These are phyloP conservation scores for Neonothopanus nambi DNA, from an alignment of 1,284 basidiomycete species.

Conservation along the genomic window DNA sequence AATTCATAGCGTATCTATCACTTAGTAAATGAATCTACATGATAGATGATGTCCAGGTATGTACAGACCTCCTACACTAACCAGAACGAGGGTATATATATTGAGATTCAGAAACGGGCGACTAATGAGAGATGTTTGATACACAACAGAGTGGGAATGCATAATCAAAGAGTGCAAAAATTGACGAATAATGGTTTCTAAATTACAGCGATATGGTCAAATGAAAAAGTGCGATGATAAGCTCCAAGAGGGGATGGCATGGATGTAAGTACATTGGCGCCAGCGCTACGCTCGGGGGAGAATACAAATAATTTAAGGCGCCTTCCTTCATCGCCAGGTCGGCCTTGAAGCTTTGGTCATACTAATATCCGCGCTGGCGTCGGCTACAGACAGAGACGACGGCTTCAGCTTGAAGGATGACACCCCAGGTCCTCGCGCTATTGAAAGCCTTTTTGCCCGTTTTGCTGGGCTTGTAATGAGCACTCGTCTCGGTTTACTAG, in stretches of 20 bases:
- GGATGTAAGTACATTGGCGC: background rate
- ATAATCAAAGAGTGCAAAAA: background rate
- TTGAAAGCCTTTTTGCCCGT: constrained; percentile 60
- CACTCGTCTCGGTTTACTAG: constrained; percentile 38
- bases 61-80: too few species aligned
- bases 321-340: constrained; percentile 48
- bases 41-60: too few species aligned
- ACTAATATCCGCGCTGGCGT: constrained; percentile 53
- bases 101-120: too few species aligned
- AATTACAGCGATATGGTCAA: background rate
- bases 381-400: constrained; percentile 40
- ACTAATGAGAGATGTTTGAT: too few species aligned
- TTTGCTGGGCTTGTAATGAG: constrained; percentile 60
- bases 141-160: background rate
- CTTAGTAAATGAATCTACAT: too few species aligned
- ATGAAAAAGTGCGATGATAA: background rate
- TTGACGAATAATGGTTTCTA: background rate
- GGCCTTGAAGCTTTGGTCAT: constrained; percentile 43
- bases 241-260: background rate
- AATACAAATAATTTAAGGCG: constrained; percentile 1
- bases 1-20: too few species aligned
- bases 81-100: background rate
- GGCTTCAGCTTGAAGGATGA: constrained; percentile 31
- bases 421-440: constrained; percentile 33
- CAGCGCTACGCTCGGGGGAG: background rate